phyloP scores from a whole-genome alignment of 1,139 yeast genomes.

The Yamadazyma kanchanaburiensis region DNA sequence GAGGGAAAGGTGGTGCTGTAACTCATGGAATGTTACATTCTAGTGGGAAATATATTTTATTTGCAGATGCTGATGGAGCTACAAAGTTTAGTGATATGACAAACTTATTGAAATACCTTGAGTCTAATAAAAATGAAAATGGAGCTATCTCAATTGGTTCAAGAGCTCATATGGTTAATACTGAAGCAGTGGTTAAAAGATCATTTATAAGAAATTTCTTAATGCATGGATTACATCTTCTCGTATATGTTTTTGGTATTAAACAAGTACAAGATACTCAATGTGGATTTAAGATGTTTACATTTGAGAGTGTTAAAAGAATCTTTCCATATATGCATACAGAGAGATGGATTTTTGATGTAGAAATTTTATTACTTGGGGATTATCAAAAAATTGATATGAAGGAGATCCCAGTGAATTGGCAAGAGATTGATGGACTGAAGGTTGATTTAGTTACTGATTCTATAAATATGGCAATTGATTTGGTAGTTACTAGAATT shows the following conservation, averaged over 20 bases:
- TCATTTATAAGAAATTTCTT: slow-evolving; percentile 83
- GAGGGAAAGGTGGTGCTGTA: slow-evolving; percentile 99
- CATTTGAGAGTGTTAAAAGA: slow-evolving; percentile 55
- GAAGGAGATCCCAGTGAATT: slow-evolving; percentile 79
- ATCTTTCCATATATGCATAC: slow-evolving; percentile 94
- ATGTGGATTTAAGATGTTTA: slow-evolving; percentile 94
- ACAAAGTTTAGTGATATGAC: slow-evolving; percentile 71
- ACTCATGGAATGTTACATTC: slow-evolving; percentile 84
- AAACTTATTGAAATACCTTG: slow-evolving; percentile 47
- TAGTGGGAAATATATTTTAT: slow-evolving; percentile 70
- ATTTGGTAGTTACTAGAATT: slow-evolving; percentile 82
- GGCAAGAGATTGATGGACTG: slow-evolving; percentile 97
- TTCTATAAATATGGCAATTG: slow-evolving; percentile 92
- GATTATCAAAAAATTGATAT: slow-evolving; percentile 64
- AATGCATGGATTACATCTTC: slow-evolving; percentile 88
- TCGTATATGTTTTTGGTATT: slow-evolving; percentile 87
- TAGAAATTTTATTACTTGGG: slow-evolving; percentile 82
- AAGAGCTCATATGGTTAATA: slow-evolving; percentile 93
- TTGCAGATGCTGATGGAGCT: slow-evolving; percentile 99
- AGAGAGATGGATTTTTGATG: slow-evolving; percentile 98
- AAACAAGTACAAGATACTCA: slow-evolving; percentile 87
- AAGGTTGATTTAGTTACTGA: slow-evolving; percentile 91
- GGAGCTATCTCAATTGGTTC: slow-evolving; percentile 80
- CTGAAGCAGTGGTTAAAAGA: slow-evolving; percentile 94
- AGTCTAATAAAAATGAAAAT: slow-evolving; percentile 9